phyloP scores from a whole-genome alignment of 495 filamentous ascomycete species.

The Alectoria sarmentosa region DNA sequence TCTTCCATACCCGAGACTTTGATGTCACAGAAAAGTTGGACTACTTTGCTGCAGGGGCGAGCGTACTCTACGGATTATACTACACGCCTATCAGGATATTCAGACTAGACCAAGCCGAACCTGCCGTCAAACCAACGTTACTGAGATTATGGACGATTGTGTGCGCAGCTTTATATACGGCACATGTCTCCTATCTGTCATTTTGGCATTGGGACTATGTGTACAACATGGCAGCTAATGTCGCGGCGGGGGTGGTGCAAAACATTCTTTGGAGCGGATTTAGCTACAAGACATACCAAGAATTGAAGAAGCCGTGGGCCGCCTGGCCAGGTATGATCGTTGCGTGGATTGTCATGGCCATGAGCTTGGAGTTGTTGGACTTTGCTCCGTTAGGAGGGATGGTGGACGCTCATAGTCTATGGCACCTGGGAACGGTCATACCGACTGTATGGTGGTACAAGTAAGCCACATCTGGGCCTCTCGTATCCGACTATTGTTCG shows the following conservation, averaged over 20 bases:
- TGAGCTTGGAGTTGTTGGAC: slow-evolving; percentile 92
- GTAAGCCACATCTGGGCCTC: slow-evolving; percentile 48
- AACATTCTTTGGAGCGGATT: slow-evolving; percentile 84
- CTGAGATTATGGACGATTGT: slow-evolving; percentile 66
- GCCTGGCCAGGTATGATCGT: slow-evolving; percentile 91
- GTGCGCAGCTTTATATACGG: slow-evolving; percentile 62
- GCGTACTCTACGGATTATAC: slow-evolving; percentile 85
- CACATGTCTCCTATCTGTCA: slow-evolving; percentile 78
- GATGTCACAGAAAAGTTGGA: slow-evolving; percentile 82
- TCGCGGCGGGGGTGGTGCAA: slow-evolving; percentile 70
- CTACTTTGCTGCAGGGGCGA: slow-evolving; percentile 91
- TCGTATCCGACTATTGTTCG: slow-evolving; percentile 8
- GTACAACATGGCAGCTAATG: slow-evolving; percentile 96
- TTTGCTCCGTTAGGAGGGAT: slow-evolving; percentile 79
- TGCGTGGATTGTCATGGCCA: slow-evolving; percentile 82
- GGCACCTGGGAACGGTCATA: slow-evolving; percentile 88
- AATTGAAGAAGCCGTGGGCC: slow-evolving; percentile 65
- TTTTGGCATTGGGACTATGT: slow-evolving; percentile 88
- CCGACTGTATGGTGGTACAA: slow-evolving; percentile 92
- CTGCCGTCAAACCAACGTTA: slow-evolving; percentile 46
- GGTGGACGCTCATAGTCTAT: slow-evolving; percentile 90
- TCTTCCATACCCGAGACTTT: slow-evolving; percentile 91
- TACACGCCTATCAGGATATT: slow-evolving; percentile 74
- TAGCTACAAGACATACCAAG: slow-evolving; percentile 65
- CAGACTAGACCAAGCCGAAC: slow-evolving; percentile 61